Conservation (phyloP, 2,329 filamentous ascomycete genomes). For the Colletotrichum sp. region DNA sequence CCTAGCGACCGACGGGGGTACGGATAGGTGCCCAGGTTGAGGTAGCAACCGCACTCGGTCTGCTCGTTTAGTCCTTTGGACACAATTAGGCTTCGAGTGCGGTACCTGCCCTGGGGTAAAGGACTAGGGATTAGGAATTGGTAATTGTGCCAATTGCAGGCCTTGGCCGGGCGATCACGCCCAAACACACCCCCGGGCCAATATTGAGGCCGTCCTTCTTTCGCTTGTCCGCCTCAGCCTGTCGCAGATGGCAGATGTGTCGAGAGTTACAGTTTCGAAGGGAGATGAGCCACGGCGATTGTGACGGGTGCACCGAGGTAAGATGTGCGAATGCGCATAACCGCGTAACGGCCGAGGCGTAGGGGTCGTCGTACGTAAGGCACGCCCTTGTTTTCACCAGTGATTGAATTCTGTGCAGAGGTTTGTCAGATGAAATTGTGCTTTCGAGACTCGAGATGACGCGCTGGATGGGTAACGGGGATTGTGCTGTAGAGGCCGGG, state of each 20-base stretch:
- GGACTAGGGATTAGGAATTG: not conserved
- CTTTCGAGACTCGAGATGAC: not conserved
- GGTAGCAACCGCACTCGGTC: conserved; percentile 12
- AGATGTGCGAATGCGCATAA: not conserved
- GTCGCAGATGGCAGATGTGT: not conserved
- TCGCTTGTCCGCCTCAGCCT: conserved; percentile 5
- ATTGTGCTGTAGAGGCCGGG: not conserved
- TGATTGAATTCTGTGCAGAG: not conserved
- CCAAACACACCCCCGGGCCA: not conserved
- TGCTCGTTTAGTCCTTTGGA: not conserved
- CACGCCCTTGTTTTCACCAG: not conserved
- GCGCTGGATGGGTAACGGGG: not conserved
- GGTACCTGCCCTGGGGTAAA: not conserved
- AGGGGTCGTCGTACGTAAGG: not conserved
- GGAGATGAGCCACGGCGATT: not conserved
- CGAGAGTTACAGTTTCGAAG: not conserved
- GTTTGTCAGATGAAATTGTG: not conserved
- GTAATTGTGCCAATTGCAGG: conserved; percentile 1
- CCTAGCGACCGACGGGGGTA: not conserved
- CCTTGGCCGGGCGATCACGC: not conserved
- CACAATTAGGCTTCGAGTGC: not conserved
- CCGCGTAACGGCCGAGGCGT: not conserved
- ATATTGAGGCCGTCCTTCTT: conserved; percentile 1
- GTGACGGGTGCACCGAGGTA: not conserved
- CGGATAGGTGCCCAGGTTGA: not conserved